A percentile compares a stretch with the other conserved stretches of the same genome.
Evolutionary conservation across 2,329 filamentous ascomycete genomes (phyloP).

Genomic region (Epichloe festucae): DNA sequence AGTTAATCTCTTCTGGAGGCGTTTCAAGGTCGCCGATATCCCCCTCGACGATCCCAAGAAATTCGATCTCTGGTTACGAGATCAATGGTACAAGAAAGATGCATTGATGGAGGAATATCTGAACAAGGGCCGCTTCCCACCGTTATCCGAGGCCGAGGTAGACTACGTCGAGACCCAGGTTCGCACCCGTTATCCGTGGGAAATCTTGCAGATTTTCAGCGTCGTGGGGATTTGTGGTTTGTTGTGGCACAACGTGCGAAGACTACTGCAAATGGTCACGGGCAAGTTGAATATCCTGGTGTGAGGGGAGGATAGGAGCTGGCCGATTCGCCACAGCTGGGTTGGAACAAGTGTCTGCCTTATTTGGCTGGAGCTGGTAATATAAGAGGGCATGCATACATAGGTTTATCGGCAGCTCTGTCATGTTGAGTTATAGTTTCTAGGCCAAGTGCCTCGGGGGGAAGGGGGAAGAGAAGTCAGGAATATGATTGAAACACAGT

Average conservation of each 20-base stretch:
- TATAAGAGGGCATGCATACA: no score
- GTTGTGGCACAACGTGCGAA: slow-evolving; percentile 26
- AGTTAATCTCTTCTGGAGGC: slow-evolving; percentile 93
- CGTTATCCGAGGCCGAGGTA: slow-evolving; percentile 39
- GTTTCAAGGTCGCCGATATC: slow-evolving; percentile 69
- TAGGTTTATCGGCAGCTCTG: no score
- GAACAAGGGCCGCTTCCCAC: slow-evolving; percentile 66
- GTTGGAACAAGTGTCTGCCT: no score
- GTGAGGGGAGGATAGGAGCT: background rate
- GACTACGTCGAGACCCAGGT: slow-evolving; percentile 46
- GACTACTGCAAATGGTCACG: slow-evolving; percentile 13
- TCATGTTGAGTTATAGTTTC: no score
- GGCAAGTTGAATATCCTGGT: slow-evolving; percentile 9
- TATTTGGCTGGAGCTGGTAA: no score
- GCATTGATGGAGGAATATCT: slow-evolving; percentile 73
- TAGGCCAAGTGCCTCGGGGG: no score
- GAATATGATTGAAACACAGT: no score
- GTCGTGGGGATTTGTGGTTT: slow-evolving; percentile 33
- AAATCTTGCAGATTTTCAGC: slow-evolving; percentile 41
- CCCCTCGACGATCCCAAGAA: slow-evolving; percentile 55
- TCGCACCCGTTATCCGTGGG: slow-evolving; percentile 38
- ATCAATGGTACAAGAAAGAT: slow-evolving; percentile 89
- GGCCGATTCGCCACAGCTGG: no score
- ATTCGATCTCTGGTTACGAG: slow-evolving; percentile 76
- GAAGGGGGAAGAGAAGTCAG: no score